These are phyloP conservation scores for Neurospora discreta DNA, from an alignment of 495 filamentous ascomycete genomes.

Conservation along the genomic window DNA sequence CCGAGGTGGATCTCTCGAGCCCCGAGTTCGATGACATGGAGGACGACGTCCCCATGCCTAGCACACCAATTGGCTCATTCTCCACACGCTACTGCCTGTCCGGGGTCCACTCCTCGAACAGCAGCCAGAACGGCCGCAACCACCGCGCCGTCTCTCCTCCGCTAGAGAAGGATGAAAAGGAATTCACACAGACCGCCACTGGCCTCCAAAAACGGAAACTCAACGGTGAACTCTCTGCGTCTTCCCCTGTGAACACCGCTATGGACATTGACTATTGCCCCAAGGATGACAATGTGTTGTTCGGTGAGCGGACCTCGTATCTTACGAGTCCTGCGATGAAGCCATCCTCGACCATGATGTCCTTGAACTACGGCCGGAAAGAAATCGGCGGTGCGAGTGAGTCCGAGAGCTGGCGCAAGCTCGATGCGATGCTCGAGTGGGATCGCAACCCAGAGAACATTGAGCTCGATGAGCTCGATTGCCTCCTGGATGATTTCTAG, in stretches of 20 bases:
- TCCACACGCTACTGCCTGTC: constrained; percentile 31
- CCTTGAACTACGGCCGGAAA: constrained; percentile 38
- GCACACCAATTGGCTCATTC: constrained; percentile 48
- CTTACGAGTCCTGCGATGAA: constrained; percentile 34
- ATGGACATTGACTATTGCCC: constrained; percentile 42
- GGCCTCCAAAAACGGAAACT: constrained; percentile 68
- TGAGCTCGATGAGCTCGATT: constrained; percentile 85
- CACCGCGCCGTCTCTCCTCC: constrained; percentile 69
- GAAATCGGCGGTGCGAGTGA: constrained; percentile 23
- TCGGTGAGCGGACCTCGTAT: constrained; percentile 35
- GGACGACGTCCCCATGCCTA: constrained; percentile 43
- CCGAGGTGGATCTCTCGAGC: constrained; percentile 83
- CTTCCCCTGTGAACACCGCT: constrained; percentile 27
- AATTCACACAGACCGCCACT: constrained; percentile 90
- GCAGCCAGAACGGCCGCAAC: constrained; percentile 36
- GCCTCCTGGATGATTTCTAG: constrained; percentile 65
- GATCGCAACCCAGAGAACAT: constrained; percentile 79
- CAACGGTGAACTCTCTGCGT: constrained; percentile 36
- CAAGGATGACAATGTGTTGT: constrained; percentile 35
- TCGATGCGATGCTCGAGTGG: constrained; percentile 46
- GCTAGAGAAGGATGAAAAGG: constrained; percentile 88
- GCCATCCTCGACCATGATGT: constrained; percentile 24
- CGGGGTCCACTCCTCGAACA: constrained; percentile 21
- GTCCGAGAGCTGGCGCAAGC: constrained; percentile 38
- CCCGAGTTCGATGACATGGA: constrained; percentile 74